Evolutionary conservation across 192 early-diverging fungal species (phyloP), one percentile per base, ranked within the genome.

Genomic region (Coemansia sp.): DNA sequence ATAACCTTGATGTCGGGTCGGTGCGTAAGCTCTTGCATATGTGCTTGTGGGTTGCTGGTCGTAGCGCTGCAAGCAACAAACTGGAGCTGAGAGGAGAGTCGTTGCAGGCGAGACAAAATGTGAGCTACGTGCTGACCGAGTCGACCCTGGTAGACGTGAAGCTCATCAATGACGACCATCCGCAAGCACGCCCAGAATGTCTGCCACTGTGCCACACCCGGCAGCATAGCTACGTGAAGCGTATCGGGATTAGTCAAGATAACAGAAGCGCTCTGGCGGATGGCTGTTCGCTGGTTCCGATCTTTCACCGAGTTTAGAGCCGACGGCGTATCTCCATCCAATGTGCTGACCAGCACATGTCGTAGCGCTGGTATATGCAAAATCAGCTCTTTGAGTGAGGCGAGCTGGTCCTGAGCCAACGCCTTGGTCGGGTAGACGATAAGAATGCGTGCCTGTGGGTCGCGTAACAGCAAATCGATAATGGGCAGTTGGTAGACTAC

Each of bases 161-260:
- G 64, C 79, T 95, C 91, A 72, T 94, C 93, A 29, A 95, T 68
- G 4, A 95, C 89, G 3, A 95, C 87, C 33, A 86, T 84, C 41
- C 80, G 78, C 39, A 95, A 55, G 0, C 74, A 43, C 18, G 39
- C 38, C 34, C 90, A 78, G 68, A 93, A 88, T 18, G 64, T n/a
- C 10, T 61, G 70, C 94, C 93, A 94, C 34, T 70, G 36, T n/a
- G 64, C 41, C 11, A 80, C 72, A 50, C 87, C 75, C 2, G 90
- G 92, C 20, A 93, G 69, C 63, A 95, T 88, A 16, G 88, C 78
- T 33, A 84, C 57, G 67, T 95, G 93, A 5, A 95, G 66, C 70
- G 91, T 95, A 65, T 95, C 94, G 8, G 91, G 91, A 75, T 95
- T 95, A 16, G 92, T 95, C 38, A 95, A 85, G 10, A 95, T 79